Conservation (phyloP, 2,329 filamentous ascomycete genomes). For the Colletotrichum sp. region DNA sequence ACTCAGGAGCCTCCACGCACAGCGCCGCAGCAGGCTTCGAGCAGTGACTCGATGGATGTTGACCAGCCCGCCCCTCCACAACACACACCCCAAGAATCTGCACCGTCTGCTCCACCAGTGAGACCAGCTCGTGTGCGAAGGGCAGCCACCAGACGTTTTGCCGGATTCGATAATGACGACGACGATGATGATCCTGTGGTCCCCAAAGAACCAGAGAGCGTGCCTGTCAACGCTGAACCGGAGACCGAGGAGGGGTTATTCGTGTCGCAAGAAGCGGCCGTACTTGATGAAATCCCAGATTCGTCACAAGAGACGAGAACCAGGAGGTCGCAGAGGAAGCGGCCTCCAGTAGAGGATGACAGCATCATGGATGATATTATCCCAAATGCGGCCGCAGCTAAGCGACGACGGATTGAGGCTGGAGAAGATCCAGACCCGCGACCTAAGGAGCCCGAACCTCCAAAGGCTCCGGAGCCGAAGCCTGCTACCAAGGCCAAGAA, state of each 20-base stretch:
- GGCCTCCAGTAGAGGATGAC: conserved; percentile 47
- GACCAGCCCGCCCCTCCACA: conserved; percentile 24
- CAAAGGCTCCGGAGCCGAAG: conserved; percentile 28
- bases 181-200: conserved; percentile 43
- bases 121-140: conserved; percentile 26
- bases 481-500: conserved; percentile 45
- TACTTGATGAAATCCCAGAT: conserved; percentile 18
- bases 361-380: conserved; percentile 75
- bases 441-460: conserved; percentile 27
- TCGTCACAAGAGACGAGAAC: conserved; percentile 20
- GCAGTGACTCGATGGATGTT: conserved; percentile 26
- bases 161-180: conserved; percentile 66
- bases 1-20: conserved; percentile 30
- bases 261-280: conserved; percentile 53
- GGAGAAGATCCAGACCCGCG: conserved; percentile 51
- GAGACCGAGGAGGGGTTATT: conserved; percentile 58
- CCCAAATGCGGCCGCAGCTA: conserved; percentile 78
- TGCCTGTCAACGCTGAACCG: conserved; percentile 26
- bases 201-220: conserved; percentile 24
- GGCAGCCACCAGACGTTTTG: conserved; percentile 63
- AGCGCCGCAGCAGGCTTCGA: conserved; percentile 19
- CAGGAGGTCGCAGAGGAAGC: conserved; percentile 46
- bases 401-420: conserved; percentile 73
- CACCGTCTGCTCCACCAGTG: conserved; percentile 25
- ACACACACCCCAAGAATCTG: neutral